phyloP scores from a whole-genome alignment of 306 rosid genomes.

The Cotoneaster glaucophyllus region DNA sequence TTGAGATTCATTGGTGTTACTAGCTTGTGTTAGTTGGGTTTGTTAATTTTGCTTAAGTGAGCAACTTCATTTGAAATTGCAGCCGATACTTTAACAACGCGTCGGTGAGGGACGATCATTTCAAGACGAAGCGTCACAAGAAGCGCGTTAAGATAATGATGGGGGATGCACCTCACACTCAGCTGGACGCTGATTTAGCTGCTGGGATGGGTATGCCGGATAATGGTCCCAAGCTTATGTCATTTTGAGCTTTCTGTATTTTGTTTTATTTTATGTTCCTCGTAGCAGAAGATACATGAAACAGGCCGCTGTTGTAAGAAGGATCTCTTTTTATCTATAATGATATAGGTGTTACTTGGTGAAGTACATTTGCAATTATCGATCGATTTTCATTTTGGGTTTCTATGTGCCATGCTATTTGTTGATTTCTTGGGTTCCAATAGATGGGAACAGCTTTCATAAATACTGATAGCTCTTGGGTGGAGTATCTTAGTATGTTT shows the following conservation, averaged over 20 bases:
- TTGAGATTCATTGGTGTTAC: not conserved
- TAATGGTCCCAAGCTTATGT: conserved; percentile 90
- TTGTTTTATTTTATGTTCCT: not conserved
- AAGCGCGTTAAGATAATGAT: conserved; percentile 62
- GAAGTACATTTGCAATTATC: not conserved
- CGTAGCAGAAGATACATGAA: conserved; percentile 1
- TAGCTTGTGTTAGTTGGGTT: no score
- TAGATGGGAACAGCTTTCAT: no score
- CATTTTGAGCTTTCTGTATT: conserved; percentile 5
- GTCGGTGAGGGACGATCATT: conserved; percentile 82
- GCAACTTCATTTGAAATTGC: conserved; percentile 10
- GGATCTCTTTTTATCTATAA: not conserved
- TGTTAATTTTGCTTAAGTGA: no score
- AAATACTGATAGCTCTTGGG: no score
- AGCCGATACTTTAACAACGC: conserved; percentile 84
- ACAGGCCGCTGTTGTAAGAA: conserved; percentile 2
- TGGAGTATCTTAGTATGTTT: no score
- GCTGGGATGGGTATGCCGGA: conserved; percentile 98
- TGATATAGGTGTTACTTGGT: not conserved
- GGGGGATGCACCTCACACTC: conserved; percentile 83
- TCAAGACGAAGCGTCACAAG: conserved; percentile 85
- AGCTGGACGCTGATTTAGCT: conserved; percentile 90
- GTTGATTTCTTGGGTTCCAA: not conserved
- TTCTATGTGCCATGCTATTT: not conserved
- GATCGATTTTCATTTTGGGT: not conserved